phyloP scores from a whole-genome alignment of 2,329 filamentous ascomycete genomes.

The Dendryphion nanum region DNA sequence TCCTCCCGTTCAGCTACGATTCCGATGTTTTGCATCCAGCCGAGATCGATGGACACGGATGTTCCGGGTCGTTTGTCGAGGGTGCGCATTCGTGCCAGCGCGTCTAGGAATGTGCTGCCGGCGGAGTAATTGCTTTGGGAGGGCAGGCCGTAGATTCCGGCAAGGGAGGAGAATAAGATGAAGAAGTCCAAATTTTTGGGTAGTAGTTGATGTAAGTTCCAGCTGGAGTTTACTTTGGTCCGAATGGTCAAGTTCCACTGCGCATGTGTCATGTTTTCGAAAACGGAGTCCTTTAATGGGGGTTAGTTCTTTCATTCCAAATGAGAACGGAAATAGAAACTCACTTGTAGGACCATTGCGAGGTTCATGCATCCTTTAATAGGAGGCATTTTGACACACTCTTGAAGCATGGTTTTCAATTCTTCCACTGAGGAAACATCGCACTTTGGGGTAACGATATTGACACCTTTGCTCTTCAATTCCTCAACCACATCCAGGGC shows the following conservation, averaged over 20 bases:
- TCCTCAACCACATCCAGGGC: background rate
- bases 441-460: background rate
- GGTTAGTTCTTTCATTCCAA: too few relatives aligned
- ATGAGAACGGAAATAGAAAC: too few relatives aligned
- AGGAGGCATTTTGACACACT: constrained; percentile 2
- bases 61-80: constrained; percentile 11
- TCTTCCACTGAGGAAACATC: background rate
- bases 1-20: background rate
- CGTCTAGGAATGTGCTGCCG: constrained; percentile 24
- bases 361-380: constrained; percentile 10
- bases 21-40: constrained; percentile 1
- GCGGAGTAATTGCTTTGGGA: constrained; percentile 24
- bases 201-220: constrained; percentile 25
- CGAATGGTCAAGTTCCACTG: constrained; percentile 11
- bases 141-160: constrained; percentile 17
- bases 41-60: constrained; percentile 11
- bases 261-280: constrained; percentile 17
- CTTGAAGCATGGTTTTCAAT: background rate
- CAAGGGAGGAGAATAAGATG: constrained; percentile 19
- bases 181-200: constrained; percentile 22
- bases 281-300: constrained; percentile 8
- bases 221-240: constrained; percentile 34
- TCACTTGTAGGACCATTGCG: constrained; percentile 10
- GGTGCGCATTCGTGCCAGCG: constrained; percentile 19
- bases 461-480: background rate